phyloP scores from a whole-genome alignment of 106 monocot genomes.

The Hemerocallis citrina region DNA sequence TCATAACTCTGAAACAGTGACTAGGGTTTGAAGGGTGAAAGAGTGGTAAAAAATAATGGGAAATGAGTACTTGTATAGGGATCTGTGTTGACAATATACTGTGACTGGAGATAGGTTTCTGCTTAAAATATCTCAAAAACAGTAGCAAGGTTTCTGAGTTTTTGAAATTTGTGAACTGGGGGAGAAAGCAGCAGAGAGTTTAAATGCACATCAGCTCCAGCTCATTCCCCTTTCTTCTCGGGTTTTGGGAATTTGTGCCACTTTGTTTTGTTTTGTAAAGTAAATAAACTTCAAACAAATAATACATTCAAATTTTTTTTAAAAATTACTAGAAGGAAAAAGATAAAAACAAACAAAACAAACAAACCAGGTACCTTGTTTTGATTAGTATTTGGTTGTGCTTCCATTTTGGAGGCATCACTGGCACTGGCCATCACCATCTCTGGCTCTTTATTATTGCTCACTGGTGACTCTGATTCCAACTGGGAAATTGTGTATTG shows the following conservation, averaged over 20 bases:
- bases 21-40: constrained; percentile 9
- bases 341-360: no score
- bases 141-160: constrained; percentile 1
- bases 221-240: neutral
- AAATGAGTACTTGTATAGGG: constrained; percentile 11
- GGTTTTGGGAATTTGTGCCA: constrained; percentile 6
- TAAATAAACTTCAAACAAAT: no score
- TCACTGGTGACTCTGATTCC: constrained; percentile 60
- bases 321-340: no score
- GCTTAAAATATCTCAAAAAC: neutral
- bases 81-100: constrained; percentile 14
- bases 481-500: constrained; percentile 54
- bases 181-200: neutral
- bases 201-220: neutral
- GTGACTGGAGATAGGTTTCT: constrained; percentile 4
- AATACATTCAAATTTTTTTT: no score
- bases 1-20: neutral
- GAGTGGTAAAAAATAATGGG: neutral
- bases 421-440: constrained; percentile 29
- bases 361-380: constrained; percentile 28
- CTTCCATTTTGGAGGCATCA: constrained; percentile 18
- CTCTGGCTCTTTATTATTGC: constrained; percentile 34
- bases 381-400: constrained; percentile 22
- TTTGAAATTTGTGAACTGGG: neutral
- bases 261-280: no score